phyloP scores from a whole-genome alignment of 1,139 yeast genomes.

The Arxiozyma slooffiae region DNA sequence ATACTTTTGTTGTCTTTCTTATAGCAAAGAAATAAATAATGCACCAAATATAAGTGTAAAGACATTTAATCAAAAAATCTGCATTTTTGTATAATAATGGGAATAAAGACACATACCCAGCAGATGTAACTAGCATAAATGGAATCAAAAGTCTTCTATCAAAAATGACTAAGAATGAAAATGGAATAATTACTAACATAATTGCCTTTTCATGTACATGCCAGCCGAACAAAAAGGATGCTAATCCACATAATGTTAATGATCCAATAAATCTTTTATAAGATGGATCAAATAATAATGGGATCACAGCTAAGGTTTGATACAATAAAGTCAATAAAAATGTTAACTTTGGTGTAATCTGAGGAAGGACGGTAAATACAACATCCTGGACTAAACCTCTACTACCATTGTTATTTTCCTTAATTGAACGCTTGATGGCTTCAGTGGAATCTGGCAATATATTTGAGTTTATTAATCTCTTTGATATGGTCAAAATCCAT shows the following conservation, averaged over 20 bases:
- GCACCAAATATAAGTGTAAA: slow-evolving; percentile 82
- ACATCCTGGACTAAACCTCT: slow-evolving; percentile 91
- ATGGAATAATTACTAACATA: slow-evolving; percentile 79
- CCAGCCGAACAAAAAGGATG: slow-evolving; percentile 94
- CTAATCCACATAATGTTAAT: slow-evolving; percentile 78
- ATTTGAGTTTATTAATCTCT: slow-evolving; percentile 25
- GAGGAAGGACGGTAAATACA: slow-evolving; percentile 68
- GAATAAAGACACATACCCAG: slow-evolving; percentile 82
- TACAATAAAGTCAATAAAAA: slow-evolving; percentile 72
- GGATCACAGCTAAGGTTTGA: slow-evolving; percentile 64
- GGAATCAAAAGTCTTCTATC: slow-evolving; percentile 67
- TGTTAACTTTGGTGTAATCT: slow-evolving; percentile 67
- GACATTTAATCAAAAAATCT: slow-evolving; percentile 65
- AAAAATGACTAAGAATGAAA: slow-evolving; percentile 61
- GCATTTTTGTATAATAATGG: slow-evolving; percentile 78
- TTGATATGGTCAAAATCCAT: slow-evolving; percentile 31
- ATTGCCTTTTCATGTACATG: slow-evolving; percentile 98
- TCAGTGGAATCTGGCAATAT: slow-evolving; percentile 26
- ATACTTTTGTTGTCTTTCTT: slow-evolving; percentile 50
- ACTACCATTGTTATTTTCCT: slow-evolving; percentile 44
- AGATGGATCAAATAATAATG: slow-evolving; percentile 65
- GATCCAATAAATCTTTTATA: slow-evolving; percentile 74
- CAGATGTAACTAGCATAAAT: slow-evolving; percentile 54
- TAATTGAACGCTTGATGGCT: slow-evolving; percentile 24
- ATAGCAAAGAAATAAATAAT: slow-evolving; percentile 65